These are phyloP conservation scores for Fistulifera solaris DNA, from an alignment of 108 stramenopile genomes.

Conservation along the genomic window DNA sequence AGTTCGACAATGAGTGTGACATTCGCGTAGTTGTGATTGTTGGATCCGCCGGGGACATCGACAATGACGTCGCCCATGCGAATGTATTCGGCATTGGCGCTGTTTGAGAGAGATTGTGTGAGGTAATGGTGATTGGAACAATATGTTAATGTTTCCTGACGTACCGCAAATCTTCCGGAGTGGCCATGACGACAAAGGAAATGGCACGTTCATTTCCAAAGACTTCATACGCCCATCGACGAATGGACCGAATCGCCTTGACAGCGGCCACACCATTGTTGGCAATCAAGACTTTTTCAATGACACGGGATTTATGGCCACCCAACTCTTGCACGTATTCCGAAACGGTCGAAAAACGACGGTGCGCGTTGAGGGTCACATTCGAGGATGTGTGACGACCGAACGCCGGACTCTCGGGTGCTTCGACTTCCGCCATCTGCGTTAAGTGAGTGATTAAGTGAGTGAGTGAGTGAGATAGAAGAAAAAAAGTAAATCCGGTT, in stretches of 20 bases:
- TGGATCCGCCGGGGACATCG: slow-evolving; percentile 98
- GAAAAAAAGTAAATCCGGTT: too few relatives aligned
- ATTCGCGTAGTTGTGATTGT: slow-evolving; percentile 99
- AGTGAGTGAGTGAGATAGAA: too few relatives aligned
- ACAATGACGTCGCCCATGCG: slow-evolving; percentile 98
- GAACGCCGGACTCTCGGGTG: too few relatives aligned
- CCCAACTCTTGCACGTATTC: slow-evolving; percentile 60
- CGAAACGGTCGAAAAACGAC: slow-evolving; percentile 55
- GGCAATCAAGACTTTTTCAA: slow-evolving; percentile 83
- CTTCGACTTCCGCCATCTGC: too few relatives aligned
- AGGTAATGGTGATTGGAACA: background rate
- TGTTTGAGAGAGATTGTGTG: slow-evolving; percentile 11
- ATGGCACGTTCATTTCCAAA: slow-evolving; percentile 90
- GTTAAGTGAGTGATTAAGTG: too few relatives aligned
- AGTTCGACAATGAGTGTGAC: slow-evolving; percentile 98
- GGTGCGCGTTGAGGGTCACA: slow-evolving; percentile 33
- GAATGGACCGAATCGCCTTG: slow-evolving; percentile 95
- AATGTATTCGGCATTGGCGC: slow-evolving; percentile 99
- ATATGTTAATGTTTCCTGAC: too few relatives aligned
- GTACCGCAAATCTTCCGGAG: slow-evolving; percentile 94
- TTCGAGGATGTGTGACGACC: too few relatives aligned
- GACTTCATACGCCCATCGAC: slow-evolving; percentile 91
- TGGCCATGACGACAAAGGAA: slow-evolving; percentile 98
- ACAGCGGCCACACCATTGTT: slow-evolving; percentile 95
- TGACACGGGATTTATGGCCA: slow-evolving; percentile 52